A percentile compares a stretch with the other conserved stretches of the same genome.
Conservation (phyloP, 1,284 basidiomycete species). For the Puccinia coronata region DNA sequence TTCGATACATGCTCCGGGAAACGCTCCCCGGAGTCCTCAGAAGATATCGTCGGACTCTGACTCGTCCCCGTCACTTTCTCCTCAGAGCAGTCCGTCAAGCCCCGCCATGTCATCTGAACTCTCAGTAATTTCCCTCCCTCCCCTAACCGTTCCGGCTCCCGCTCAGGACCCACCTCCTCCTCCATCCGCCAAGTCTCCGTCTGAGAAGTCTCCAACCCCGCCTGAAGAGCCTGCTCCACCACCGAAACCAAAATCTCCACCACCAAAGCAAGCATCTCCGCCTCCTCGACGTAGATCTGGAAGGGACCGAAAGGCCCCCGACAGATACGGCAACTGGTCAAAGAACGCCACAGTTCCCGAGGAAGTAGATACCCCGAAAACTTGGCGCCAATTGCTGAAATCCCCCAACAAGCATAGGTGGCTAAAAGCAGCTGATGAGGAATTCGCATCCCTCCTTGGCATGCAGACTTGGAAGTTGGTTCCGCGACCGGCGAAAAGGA, state of each 20-base stretch:
- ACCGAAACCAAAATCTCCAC: not conserved
- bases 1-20: not conserved
- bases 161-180: too few species aligned
- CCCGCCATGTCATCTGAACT: too few species aligned
- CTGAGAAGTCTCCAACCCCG: not conserved
- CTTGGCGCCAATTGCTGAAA: not conserved
- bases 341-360: not conserved
- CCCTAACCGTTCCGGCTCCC: too few species aligned
- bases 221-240: too few species aligned
- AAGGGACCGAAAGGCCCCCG: not conserved
- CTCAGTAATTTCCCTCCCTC: too few species aligned
- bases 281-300: not conserved
- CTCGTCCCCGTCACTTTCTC: not conserved
- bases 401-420: too few species aligned
- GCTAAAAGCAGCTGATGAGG: too few species aligned
- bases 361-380: not conserved
- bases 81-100: too few species aligned
- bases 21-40: not conserved
- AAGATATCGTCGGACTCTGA: not conserved
- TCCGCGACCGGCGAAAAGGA: too few species aligned
- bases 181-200: too few species aligned
- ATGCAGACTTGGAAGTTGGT: too few species aligned
- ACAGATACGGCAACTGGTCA: not conserved
- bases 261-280: not conserved
- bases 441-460: too few species aligned